Evolutionary conservation across 352 stramenopile species (phyloP), one percentile per base, ranked within the genome.

Genomic region (Phytophthora sansomeana): DNA sequence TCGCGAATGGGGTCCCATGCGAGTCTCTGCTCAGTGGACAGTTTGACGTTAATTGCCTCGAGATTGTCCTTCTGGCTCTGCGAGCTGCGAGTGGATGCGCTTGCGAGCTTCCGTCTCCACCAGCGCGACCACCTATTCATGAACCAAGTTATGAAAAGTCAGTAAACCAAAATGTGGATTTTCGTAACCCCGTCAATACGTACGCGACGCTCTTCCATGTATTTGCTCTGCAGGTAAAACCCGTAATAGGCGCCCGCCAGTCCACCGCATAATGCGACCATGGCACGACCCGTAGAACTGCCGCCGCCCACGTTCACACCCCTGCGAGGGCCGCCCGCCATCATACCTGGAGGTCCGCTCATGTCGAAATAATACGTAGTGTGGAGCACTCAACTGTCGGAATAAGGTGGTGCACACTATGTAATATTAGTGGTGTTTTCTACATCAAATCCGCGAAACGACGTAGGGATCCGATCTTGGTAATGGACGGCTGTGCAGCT

Each of bases 141-240:
- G 4, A 17, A 17, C 35, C 35, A 41, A 24, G 21, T 24, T 24
- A 24, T 24, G 21, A 24, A 24, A 24, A 24, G 35, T 17, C 21
- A 43, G 11, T 24, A 11, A 11, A 11, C 38, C 16, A 43, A 21
- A 43, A 13, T 24, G 11, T 21, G 16, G 38, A 13, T 43, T 13
- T 24, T 11, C 38, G 16, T 24, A 43, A 24, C 9, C 16, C 7
- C n/a, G 4, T 43, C 19, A 43, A 43, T 29, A 51, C 67, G 26
- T 73, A 92, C 86, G 36, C 81, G 78, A 60, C 81, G 79, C 65
- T 94, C 84, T 72, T 94, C 86, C 41, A 94, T 84, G 60, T 87
- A 92, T 63, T 93, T 94, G 68, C 74, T 90, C 74, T 94, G 86
- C 62, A 94, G 65, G 49, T 93, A 94, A 32, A 94, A 94, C 32